Conservation (phyloP, 345 rosid genomes). For the Carallia brachiata region DNA sequence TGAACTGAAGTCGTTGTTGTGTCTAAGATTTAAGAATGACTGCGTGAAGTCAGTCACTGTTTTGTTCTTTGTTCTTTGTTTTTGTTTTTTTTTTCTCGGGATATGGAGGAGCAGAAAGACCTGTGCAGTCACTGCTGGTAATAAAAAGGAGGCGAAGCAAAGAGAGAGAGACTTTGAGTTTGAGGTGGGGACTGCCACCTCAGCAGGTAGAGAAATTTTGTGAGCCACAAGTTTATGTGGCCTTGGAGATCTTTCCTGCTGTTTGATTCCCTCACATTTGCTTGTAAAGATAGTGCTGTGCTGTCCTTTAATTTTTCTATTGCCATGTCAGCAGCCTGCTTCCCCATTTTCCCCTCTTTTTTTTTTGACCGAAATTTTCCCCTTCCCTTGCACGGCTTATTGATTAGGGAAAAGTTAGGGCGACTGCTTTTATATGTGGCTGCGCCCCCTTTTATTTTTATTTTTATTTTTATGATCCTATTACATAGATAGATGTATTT, state of each 20-base stretch:
- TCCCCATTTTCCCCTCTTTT: not conserved
- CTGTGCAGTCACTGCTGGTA: too few relatives aligned
- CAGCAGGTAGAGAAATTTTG: conserved; percentile 25
- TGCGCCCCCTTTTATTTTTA: too few relatives aligned
- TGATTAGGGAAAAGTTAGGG: too few relatives aligned
- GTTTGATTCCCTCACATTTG: conserved; percentile 38
- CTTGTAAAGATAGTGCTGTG: conserved; percentile 36
- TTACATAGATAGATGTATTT: too few relatives aligned
- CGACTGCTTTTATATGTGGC: too few relatives aligned
- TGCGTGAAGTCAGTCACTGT: not conserved
- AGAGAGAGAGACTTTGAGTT: not conserved
- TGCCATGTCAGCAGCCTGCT: conserved; percentile 22
- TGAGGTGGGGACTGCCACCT: conserved; percentile 36
- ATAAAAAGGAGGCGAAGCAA: not conserved
- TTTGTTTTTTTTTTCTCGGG: not conserved
- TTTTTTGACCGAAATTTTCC: too few relatives aligned
- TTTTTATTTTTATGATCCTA: too few relatives aligned
- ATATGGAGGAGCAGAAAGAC: not conserved
- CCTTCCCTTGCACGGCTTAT: too few relatives aligned
- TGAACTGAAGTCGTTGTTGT: not conserved
- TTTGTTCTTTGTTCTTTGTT: not conserved
- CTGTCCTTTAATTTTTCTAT: conserved; percentile 17
- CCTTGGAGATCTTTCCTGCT: conserved; percentile 35
- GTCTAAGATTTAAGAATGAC: not conserved
- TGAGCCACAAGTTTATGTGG: conserved; percentile 63